A percentile compares a stretch with the other conserved stretches of the same genome.
Conservation (phyloP, 1,284 basidiomycete species). For the Pascua sp. region DNA sequence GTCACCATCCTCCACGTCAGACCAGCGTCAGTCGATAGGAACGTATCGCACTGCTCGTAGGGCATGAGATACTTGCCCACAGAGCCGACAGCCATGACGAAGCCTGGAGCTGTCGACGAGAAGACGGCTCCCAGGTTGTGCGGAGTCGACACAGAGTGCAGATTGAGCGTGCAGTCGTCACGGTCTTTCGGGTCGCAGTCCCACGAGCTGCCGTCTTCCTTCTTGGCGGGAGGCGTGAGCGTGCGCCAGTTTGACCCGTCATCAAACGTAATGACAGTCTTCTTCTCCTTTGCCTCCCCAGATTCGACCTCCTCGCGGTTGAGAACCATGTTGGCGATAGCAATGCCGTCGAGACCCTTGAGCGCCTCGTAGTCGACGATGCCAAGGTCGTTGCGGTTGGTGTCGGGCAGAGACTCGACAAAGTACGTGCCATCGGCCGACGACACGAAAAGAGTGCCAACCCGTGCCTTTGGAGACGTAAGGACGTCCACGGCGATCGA, state of each 20-base stretch:
- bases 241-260: slow-evolving; percentile 81
- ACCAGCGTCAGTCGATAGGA: slow-evolving; percentile 85
- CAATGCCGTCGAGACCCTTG: slow-evolving; percentile 89
- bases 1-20: slow-evolving; percentile 77
- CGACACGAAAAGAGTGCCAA: slow-evolving; percentile 89
- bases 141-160: slow-evolving; percentile 84
- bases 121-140: slow-evolving; percentile 93
- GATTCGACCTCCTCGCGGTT: slow-evolving; percentile 79
- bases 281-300: slow-evolving; percentile 64
- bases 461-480: slow-evolving; percentile 64
- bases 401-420: slow-evolving; percentile 83
- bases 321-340: slow-evolving; percentile 78
- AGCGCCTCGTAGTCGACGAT: slow-evolving; percentile 92
- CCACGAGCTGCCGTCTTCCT: slow-evolving; percentile 62
- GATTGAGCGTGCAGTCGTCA: slow-evolving; percentile 73
- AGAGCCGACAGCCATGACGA: slow-evolving; percentile 91
- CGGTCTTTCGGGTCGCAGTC: slow-evolving; percentile 61
- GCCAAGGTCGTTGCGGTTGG: slow-evolving; percentile 80
- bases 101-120: slow-evolving; percentile 87
- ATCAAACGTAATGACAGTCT: slow-evolving; percentile 81
- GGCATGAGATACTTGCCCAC: slow-evolving; percentile 67
- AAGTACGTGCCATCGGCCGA: slow-evolving; percentile 95
- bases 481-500: slow-evolving; percentile 92
- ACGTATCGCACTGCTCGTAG: slow-evolving; percentile 89
- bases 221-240: slow-evolving; percentile 62